Evolutionary conservation across 2,329 filamentous ascomycete genomes (phyloP).

Genomic region (Alternaria rosae): DNA sequence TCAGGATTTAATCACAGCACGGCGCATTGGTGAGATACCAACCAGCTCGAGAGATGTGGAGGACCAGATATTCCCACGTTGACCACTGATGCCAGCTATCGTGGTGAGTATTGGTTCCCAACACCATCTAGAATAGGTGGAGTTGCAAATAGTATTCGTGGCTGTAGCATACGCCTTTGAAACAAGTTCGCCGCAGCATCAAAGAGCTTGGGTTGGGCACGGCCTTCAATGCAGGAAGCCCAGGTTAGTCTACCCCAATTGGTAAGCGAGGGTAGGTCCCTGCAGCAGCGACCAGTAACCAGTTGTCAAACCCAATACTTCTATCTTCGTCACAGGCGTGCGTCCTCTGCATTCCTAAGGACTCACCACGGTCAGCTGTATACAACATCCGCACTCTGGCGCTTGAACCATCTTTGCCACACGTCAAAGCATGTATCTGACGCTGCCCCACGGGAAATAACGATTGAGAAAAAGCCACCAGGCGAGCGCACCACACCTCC

Average conservation of each 20-base stretch:
- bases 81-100: neutral
- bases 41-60: neutral
- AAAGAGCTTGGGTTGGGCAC: slow-evolving; percentile 24
- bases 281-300: slow-evolving; percentile 8
- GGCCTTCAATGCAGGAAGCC: slow-evolving; percentile 11
- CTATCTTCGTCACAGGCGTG: slow-evolving; percentile 19
- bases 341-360: slow-evolving; percentile 6
- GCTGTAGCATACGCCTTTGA: slow-evolving; percentile 14
- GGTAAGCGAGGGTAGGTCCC: slow-evolving; percentile 1
- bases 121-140: neutral
- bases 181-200: slow-evolving; percentile 23
- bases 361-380: slow-evolving; percentile 5
- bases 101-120: neutral
- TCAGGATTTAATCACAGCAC: neutral
- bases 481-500: neutral
- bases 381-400: neutral
- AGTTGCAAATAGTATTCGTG: slow-evolving; percentile 9
- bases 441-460: slow-evolving; percentile 1
- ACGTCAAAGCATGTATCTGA: slow-evolving; percentile 3
- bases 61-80: neutral
- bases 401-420: slow-evolving; percentile 4
- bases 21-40: neutral
- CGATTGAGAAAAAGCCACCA: slow-evolving; percentile 1
- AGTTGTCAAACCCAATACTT: slow-evolving; percentile 7
- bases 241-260: neutral